Percentiles rank a stretch among this genome's conserved stretches.
Conservation (phyloP, 2,329 filamentous ascomycete species). For the Trichothecium roseum region DNA sequence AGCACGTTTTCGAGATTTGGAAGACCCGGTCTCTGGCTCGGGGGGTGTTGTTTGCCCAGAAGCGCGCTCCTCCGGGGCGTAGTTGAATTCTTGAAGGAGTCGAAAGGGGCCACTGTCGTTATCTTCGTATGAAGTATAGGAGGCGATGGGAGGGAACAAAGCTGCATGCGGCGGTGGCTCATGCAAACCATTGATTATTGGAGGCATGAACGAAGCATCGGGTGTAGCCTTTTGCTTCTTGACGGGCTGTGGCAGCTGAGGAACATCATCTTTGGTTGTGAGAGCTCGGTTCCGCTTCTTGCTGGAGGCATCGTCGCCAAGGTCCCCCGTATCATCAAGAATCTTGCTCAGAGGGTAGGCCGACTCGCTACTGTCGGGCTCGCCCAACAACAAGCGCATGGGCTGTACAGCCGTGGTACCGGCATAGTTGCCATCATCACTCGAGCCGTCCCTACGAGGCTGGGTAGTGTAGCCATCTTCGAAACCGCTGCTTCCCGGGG, state of each 20-base stretch:
- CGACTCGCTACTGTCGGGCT: slow-evolving; percentile 25
- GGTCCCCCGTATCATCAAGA: slow-evolving; percentile 32
- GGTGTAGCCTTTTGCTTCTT: slow-evolving; percentile 53
- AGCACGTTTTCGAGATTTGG: slow-evolving; percentile 40
- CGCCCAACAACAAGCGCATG: slow-evolving; percentile 29
- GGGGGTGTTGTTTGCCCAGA: background rate
- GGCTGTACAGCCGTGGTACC: slow-evolving; percentile 19
- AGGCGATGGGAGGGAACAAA: slow-evolving; percentile 54
- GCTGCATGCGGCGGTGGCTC: slow-evolving; percentile 51
- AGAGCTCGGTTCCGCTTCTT: slow-evolving; percentile 44
- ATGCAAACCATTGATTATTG: slow-evolving; percentile 54
- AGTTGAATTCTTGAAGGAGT: slow-evolving; percentile 30
- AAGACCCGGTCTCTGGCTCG: background rate
- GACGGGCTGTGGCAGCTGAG: slow-evolving; percentile 52
- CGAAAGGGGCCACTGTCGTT: slow-evolving; percentile 31
- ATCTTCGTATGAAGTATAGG: slow-evolving; percentile 42
- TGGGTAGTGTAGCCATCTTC: background rate
- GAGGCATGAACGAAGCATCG: slow-evolving; percentile 44
- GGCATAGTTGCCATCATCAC: slow-evolving; percentile 13
- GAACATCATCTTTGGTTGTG: slow-evolving; percentile 46
- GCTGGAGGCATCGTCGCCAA: slow-evolving; percentile 31
- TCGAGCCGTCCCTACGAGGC: background rate
- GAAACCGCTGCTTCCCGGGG: background rate
- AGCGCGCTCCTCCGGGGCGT: slow-evolving; percentile 15
- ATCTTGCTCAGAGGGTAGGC: slow-evolving; percentile 35